Evolutionary conservation across 805 yeast genomes (phyloP).

Genomic region (Candida arabinofermentans): DNA sequence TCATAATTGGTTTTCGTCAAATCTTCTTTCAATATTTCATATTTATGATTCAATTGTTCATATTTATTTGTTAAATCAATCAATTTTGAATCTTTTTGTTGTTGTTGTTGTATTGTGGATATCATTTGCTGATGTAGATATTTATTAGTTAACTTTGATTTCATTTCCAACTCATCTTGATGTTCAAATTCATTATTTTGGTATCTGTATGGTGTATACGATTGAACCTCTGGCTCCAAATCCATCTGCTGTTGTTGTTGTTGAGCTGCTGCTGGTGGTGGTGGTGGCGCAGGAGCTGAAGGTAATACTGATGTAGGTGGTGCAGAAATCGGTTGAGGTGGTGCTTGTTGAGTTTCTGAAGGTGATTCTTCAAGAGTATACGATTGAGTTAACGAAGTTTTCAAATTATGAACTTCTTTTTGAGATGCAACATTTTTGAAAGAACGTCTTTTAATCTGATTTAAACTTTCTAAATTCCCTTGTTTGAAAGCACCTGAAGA

Average conservation of each 20-base stretch:
- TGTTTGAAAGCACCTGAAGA: conserved; percentile 72
- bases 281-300: background rate
- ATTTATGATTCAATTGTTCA: conserved; percentile 38
- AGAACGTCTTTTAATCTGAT: conserved; percentile 76
- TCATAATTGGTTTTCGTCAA: conserved; percentile 48
- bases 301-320: conserved; percentile 1
- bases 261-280: background rate
- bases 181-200: conserved; percentile 13
- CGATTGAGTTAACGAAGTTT: conserved; percentile 12
- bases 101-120: conserved; percentile 12
- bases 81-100: conserved; percentile 9
- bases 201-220: conserved; percentile 24
- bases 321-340: background rate
- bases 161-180: conserved; percentile 24
- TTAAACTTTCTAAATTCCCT: conserved; percentile 72
- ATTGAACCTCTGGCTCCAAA: conserved; percentile 16
- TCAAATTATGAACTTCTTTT: conserved; percentile 28
- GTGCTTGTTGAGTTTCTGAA: background rate
- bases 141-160: conserved; percentile 19
- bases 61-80: conserved; percentile 17
- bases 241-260: background rate
- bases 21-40: conserved; percentile 46
- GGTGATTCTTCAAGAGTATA: conserved; percentile 7
- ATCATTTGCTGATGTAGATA: conserved; percentile 22
- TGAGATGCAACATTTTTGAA: conserved; percentile 27